phyloP scores from a whole-genome alignment of 768 basidiomycete species.

The Suillus subaureus region DNA sequence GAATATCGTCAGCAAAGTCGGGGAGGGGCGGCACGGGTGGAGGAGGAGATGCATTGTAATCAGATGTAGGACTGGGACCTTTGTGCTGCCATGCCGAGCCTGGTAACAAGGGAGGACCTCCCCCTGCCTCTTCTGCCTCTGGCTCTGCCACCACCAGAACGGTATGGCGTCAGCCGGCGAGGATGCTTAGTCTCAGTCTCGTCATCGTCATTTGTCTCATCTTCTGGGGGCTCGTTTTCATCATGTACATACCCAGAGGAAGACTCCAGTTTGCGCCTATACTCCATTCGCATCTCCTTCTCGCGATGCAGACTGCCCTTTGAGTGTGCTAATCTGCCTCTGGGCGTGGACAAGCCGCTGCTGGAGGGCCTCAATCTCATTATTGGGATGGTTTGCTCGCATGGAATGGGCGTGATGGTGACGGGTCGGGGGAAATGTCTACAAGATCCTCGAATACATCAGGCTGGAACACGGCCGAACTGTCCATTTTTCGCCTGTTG shows the following conservation, averaged over 20 bases:
- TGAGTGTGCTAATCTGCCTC: slow-evolving; percentile 80
- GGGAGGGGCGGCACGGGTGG: slow-evolving; percentile 39
- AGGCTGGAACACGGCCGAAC: slow-evolving; percentile 46
- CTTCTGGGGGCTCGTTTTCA: slow-evolving; percentile 40
- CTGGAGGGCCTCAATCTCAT: slow-evolving; percentile 81
- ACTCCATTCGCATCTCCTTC: slow-evolving; percentile 79
- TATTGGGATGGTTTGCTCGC: slow-evolving; percentile 74
- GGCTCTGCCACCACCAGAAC: slow-evolving; percentile 43
- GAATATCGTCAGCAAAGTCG: slow-evolving; percentile 25
- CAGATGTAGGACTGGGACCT: slow-evolving; percentile 52
- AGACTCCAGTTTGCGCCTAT: slow-evolving; percentile 54
- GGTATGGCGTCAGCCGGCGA: slow-evolving; percentile 56
- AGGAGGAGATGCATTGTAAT: slow-evolving; percentile 36
- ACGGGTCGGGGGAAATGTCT: slow-evolving; percentile 65
- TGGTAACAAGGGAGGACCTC: slow-evolving; percentile 57
- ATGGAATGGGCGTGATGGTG: slow-evolving; percentile 62
- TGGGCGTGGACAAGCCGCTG: slow-evolving; percentile 86
- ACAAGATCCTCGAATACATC: slow-evolving; percentile 49
- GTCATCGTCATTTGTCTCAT: slow-evolving; percentile 50
- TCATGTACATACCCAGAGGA: slow-evolving; percentile 39
- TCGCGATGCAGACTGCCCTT: slow-evolving; percentile 78
- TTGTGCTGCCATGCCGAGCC: slow-evolving; percentile 59
- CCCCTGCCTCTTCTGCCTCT: slow-evolving; percentile 56
- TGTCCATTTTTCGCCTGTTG: slow-evolving; percentile 60
- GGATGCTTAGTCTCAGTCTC: slow-evolving; percentile 41